Evolutionary conservation across 306 rosid species (phyloP).

Genomic region (Trifolium fragiferum): DNA sequence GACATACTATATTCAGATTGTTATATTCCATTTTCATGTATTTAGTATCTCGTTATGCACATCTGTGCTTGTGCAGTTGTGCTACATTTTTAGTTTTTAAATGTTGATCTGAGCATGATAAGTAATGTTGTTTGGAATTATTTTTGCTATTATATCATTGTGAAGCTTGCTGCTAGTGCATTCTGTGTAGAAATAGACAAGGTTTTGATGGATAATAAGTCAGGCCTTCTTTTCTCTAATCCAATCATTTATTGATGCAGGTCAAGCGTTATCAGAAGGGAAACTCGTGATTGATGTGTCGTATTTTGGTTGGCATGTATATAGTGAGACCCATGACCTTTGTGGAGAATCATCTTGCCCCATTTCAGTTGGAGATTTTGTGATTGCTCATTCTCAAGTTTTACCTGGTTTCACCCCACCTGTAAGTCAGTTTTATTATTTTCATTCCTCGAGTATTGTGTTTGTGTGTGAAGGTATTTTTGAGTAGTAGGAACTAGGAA

Average conservation of each 20-base stretch:
- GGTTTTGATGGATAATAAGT: constrained; percentile 17
- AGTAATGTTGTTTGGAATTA: neutral
- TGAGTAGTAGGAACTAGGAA: neutral
- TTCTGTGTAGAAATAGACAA: neutral
- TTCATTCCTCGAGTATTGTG: constrained; percentile 21
- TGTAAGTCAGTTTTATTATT: constrained; percentile 58
- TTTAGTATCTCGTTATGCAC: neutral
- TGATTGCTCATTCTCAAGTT: constrained; percentile 75
- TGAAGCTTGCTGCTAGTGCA: neutral
- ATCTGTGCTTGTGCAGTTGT: neutral
- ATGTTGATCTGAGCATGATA: constrained; percentile 1
- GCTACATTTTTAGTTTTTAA: neutral
- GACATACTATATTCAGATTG: too few relatives aligned
- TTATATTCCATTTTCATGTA: neutral
- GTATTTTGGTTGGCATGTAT: constrained; percentile 76
- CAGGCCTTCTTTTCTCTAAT: constrained; percentile 23
- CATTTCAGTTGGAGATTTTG: constrained; percentile 70
- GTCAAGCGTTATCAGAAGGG: constrained; percentile 68
- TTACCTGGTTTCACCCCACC: constrained; percentile 85
- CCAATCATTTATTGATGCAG: constrained; percentile 47
- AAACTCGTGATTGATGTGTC: constrained; percentile 78
- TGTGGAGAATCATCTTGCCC: constrained; percentile 89
- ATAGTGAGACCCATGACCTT: constrained; percentile 83
- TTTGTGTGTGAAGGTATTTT: neutral
- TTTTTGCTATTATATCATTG: neutral